phyloP scores from a whole-genome alignment of 2,329 filamentous ascomycete genomes.

The Phialemonium atrogriseum region DNA sequence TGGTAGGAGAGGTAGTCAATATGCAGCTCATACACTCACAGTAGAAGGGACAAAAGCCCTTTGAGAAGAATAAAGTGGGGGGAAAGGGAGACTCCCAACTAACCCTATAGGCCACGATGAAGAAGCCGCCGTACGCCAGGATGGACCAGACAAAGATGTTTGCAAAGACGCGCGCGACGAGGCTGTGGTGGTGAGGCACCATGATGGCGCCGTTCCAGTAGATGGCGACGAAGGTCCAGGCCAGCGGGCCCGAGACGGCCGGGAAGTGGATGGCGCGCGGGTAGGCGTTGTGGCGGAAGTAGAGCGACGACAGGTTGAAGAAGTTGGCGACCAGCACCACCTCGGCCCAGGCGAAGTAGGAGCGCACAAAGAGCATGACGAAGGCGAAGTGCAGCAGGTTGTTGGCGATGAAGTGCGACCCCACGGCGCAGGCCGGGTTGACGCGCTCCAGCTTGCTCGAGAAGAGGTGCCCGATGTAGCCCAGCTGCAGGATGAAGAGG shows the following conservation, averaged over 20 bases:
- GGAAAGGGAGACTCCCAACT: slow-evolving; percentile 9
- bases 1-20: too few species aligned
- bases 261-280: slow-evolving; percentile 69
- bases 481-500: slow-evolving; percentile 66
- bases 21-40: too few species aligned
- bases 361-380: slow-evolving; percentile 73
- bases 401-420: slow-evolving; percentile 76
- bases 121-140: slow-evolving; percentile 67
- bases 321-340: slow-evolving; percentile 73
- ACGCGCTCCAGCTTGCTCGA: slow-evolving; percentile 54
- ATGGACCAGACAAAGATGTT: slow-evolving; percentile 87
- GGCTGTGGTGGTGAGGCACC: slow-evolving; percentile 55
- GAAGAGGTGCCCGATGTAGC: slow-evolving; percentile 72
- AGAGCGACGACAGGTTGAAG: slow-evolving; percentile 68
- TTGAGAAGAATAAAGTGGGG: background rate
- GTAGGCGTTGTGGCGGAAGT: slow-evolving; percentile 69
- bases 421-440: slow-evolving; percentile 65
- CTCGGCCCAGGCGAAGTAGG: slow-evolving; percentile 67
- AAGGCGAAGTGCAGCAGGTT: slow-evolving; percentile 78
- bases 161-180: slow-evolving; percentile 69
- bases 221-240: slow-evolving; percentile 78
- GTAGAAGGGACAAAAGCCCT: too few species aligned
- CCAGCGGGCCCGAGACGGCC: slow-evolving; percentile 68
- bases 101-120: slow-evolving; percentile 65
- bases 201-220: slow-evolving; percentile 87